These are phyloP conservation scores for Diaporthe humulicola DNA, from an alignment of 2,329 filamentous ascomycete genomes.

Conservation along the genomic window DNA sequence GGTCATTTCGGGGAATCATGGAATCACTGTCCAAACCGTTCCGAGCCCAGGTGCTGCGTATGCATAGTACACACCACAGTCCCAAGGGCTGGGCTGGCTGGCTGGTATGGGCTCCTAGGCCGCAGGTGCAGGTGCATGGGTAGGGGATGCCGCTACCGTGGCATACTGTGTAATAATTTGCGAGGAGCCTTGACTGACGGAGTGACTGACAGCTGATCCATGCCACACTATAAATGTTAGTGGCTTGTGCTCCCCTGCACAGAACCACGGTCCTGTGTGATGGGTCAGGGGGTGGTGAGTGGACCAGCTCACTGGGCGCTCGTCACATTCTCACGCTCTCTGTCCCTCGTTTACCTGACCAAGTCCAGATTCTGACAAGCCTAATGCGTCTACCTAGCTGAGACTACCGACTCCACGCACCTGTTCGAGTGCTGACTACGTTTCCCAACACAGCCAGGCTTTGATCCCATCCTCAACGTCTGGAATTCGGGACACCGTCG, in stretches of 20 bases:
- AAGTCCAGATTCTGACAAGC: neutral
- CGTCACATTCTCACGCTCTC: slow-evolving; percentile 4
- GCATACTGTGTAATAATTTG: slow-evolving; percentile 20
- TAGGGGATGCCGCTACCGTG: neutral
- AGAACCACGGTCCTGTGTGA: slow-evolving; percentile 19
- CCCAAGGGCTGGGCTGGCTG: neutral
- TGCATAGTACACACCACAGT: slow-evolving; percentile 5
- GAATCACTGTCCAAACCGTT: neutral
- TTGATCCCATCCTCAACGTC: neutral
- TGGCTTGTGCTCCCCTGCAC: slow-evolving; percentile 10
- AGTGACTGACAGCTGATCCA: slow-evolving; percentile 25
- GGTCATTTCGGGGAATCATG: slow-evolving; percentile 30
- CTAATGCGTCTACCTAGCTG: neutral
- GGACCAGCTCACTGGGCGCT: slow-evolving; percentile 15
- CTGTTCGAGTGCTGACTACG: neutral
- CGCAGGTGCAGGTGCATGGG: slow-evolving; percentile 22
- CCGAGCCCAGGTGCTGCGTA: neutral
- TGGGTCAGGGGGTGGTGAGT: slow-evolving; percentile 13
- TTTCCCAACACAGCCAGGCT: neutral
- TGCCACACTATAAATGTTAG: slow-evolving; percentile 8
- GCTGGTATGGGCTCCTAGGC: neutral
- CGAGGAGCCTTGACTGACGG: slow-evolving; percentile 14
- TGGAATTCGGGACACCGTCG: neutral
- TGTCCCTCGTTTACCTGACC: neutral
- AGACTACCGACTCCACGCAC: neutral